phyloP scores from a whole-genome alignment of 2,329 filamentous ascomycete species.

The Pseudogymnoascus sp. region DNA sequence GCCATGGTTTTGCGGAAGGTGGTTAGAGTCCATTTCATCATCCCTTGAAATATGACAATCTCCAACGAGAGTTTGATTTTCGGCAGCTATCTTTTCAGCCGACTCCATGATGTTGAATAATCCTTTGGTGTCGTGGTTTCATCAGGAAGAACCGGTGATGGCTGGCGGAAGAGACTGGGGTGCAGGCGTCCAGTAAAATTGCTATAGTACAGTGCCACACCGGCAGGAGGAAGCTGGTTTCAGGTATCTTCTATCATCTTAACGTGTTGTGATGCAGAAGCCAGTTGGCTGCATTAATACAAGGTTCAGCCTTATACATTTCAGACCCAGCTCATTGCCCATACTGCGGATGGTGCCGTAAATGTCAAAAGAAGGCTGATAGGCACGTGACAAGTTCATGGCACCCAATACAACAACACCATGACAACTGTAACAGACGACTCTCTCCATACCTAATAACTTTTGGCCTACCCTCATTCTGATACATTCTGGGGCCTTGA shows the following conservation, averaged over 20 bases:
- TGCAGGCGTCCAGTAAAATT: slow-evolving; percentile 1
- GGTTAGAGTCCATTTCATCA: neutral
- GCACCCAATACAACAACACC: neutral
- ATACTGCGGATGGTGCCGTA: neutral
- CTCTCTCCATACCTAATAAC: neutral
- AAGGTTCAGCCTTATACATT: slow-evolving; percentile 5
- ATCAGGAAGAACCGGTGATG: neutral
- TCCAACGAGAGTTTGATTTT: slow-evolving; percentile 25
- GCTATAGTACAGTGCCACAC: neutral
- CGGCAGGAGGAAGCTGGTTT: neutral
- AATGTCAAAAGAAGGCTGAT: neutral
- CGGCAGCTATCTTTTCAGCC: neutral
- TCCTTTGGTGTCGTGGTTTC: neutral
- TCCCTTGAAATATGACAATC: slow-evolving; percentile 38
- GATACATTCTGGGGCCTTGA: neutral
- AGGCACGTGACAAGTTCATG: neutral
- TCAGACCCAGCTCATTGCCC: neutral
- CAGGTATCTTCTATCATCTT: neutral
- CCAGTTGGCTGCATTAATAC: slow-evolving; percentile 1
- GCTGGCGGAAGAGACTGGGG: neutral
- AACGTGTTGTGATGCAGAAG: neutral
- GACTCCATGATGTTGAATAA: slow-evolving; percentile 4
- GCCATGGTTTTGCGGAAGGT: neutral
- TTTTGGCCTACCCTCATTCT: neutral
- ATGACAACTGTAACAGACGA: neutral